Percentiles rank a stretch among this genome's conserved stretches.
phyloP scores from a whole-genome alignment of 331 rosid genomes.

The Pyrus hybrid region DNA sequence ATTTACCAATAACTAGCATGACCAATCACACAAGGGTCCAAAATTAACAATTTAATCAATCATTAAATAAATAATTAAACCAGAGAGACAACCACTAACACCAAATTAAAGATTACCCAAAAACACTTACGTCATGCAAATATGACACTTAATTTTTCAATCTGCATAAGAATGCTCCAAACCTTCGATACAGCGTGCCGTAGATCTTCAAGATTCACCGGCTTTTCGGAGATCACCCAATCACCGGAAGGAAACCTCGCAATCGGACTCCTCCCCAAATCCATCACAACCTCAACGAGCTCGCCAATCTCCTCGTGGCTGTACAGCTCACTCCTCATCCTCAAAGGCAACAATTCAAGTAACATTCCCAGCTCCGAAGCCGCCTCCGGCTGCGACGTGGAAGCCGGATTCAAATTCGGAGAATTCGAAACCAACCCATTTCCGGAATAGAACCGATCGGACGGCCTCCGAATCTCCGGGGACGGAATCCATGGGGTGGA shows the following conservation, averaged over 20 bases:
- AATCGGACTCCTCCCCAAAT: slow-evolving; percentile 83
- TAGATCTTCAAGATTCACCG: slow-evolving; percentile 55
- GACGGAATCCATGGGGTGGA: slow-evolving; percentile 28
- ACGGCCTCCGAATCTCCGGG: slow-evolving; percentile 71
- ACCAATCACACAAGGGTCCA: background rate
- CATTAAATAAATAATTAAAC: background rate
- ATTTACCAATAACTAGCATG: slow-evolving; percentile 5
- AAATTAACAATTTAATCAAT: slow-evolving; percentile 2
- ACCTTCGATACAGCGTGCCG: slow-evolving; percentile 74
- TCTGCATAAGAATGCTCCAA: background rate
- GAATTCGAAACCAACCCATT: slow-evolving; percentile 29
- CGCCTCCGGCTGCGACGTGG: slow-evolving; percentile 34
- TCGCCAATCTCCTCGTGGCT: slow-evolving; percentile 52
- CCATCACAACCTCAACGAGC: slow-evolving; percentile 90
- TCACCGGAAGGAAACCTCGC: slow-evolving; percentile 94
- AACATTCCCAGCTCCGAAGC: slow-evolving; percentile 58
- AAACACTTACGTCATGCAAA: background rate
- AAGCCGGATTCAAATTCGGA: slow-evolving; percentile 10
- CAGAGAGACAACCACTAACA: background rate
- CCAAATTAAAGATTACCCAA: background rate
- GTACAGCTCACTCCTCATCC: slow-evolving; percentile 54
- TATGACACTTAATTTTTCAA: background rate
- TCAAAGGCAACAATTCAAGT: slow-evolving; percentile 58
- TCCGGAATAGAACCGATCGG: slow-evolving; percentile 55
- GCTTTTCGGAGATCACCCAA: slow-evolving; percentile 74